Base-by-base conservation (phyloP, 192 early-diverging fungal genomes). In the Backusella australiensis region DNA sequence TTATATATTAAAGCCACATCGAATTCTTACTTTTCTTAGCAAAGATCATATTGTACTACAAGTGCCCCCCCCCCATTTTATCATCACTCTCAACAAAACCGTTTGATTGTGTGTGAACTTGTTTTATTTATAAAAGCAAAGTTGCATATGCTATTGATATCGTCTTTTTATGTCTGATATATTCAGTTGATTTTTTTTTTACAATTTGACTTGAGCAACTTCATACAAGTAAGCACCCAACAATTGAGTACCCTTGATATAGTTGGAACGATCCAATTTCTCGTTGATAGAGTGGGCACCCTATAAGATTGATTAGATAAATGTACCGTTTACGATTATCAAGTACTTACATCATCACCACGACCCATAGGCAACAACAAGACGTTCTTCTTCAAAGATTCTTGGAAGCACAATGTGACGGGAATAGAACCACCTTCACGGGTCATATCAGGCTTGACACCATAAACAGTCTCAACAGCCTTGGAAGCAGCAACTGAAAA, bases 231-330 rank as follows among this genome's bases (percentile, higher is more conserved):
- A 98, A 23, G 92, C 88, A 69, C 94, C 93, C 42, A 96, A 85
- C 67, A 97, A 87, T 88, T 99, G 98, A 88, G 95, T 99, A 70
- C 97, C 97, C 80, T 94, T 85, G 73, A 98, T 92, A 84, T 96
- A 98, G 88, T 98, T 99, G 80, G 86, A 90, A 67, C 86, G 88
- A 85, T 97, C 94, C 74, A 99, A 82, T 85, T 97, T 98, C 85
- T 99, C 97, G 86, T 98, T 97, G 85, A 94, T 97, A 15, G 95
- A 96, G 87, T 99, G 97, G 17, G 96, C 97, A 77, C 97, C 97
- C 77, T 89, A n/a, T 9, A 71, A 32, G 6, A 63, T 46, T 38
- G 63, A 29, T 67, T 14, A 73, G 6, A 29, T 36, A 14, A 53
- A 17, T 21, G 14, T 39, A 11, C 15, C 49, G n/a, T 34, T 9